Evolutionary conservation across 495 filamentous ascomycete genomes (phyloP).

Genomic region (Neurospora intermedia): DNA sequence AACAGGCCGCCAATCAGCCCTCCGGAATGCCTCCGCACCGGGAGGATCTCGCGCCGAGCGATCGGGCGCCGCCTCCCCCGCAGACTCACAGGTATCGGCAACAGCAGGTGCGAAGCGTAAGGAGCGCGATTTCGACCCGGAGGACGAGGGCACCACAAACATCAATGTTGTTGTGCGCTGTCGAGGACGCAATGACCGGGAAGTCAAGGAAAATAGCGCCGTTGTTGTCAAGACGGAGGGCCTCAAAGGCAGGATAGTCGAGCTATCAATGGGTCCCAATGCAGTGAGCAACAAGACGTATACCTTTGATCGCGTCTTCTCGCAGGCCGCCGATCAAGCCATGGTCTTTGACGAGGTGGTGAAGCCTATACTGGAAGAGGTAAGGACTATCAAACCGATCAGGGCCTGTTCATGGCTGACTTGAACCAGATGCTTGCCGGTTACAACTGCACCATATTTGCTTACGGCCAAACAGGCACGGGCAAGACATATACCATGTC

Average conservation of each 20-base stretch:
- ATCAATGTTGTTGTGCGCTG: constrained; percentile 96
- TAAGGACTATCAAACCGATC: constrained; percentile 26
- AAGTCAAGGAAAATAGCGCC: constrained; percentile 84
- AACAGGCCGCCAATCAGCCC: constrained; percentile 3
- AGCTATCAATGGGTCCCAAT: constrained; percentile 85
- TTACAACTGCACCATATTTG: constrained; percentile 99
- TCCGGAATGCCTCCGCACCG: constrained; percentile 10
- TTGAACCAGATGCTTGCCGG: constrained; percentile 70
- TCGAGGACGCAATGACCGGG: constrained; percentile 82
- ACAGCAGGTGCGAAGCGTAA: constrained; percentile 59
- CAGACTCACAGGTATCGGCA: constrained; percentile 48
- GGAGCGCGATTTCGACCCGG: constrained; percentile 68
- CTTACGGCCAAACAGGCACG: constrained; percentile 95
- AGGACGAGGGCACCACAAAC: constrained; percentile 66
- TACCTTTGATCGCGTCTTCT: constrained; percentile 94
- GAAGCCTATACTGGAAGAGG: constrained; percentile 82
- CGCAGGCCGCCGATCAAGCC: constrained; percentile 83
- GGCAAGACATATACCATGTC: constrained; percentile 99
- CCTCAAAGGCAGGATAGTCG: constrained; percentile 68
- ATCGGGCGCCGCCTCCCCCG: constrained; percentile 49
- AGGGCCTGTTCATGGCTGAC: constrained; percentile 3
- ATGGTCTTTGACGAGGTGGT: constrained; percentile 94
- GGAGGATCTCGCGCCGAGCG: constrained; percentile 26
- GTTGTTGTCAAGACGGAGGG: constrained; percentile 84
- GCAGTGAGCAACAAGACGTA: constrained; percentile 93